Evolutionary conservation across 1,284 basidiomycete genomes (phyloP).

Genomic region (Pseudozyma sp.): DNA sequence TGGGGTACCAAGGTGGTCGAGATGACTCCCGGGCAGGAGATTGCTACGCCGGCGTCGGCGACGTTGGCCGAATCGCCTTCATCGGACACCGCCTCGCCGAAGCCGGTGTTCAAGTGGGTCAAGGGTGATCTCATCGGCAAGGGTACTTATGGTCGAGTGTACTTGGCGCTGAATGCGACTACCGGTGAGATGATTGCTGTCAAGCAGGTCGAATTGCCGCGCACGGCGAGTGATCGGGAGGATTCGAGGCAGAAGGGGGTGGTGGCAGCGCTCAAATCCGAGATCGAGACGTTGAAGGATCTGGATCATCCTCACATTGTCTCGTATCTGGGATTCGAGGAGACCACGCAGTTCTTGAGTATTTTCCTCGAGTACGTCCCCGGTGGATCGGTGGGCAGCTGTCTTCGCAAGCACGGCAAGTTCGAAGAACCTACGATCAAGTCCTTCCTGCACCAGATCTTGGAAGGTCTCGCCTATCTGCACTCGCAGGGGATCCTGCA

Average conservation of each 20-base stretch:
- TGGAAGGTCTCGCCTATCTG: constrained; percentile 90
- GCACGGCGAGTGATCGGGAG: constrained; percentile 86
- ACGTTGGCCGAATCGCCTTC: constrained; percentile 63
- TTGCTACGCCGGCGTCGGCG: constrained; percentile 56
- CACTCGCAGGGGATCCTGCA: constrained; percentile 92
- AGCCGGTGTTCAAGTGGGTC: constrained; percentile 92
- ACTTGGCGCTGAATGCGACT: constrained; percentile 95
- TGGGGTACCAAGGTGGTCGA: constrained; percentile 96
- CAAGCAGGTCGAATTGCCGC: constrained; percentile 96
- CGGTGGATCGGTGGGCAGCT: constrained; percentile 93
- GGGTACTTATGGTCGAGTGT: constrained; percentile 95
- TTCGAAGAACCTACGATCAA: constrained; percentile 92
- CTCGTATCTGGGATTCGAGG: constrained; percentile 90
- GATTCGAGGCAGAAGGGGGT: constrained; percentile 86
- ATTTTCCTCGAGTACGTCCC: constrained; percentile 88
- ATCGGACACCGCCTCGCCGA: constrained; percentile 47
- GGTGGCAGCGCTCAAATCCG: constrained; percentile 90
- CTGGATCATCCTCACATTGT: constrained; percentile 98
- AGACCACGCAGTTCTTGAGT: constrained; percentile 87
- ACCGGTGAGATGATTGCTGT: constrained; percentile 99
- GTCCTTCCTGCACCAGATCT: constrained; percentile 91
- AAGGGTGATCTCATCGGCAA: constrained; percentile 96
- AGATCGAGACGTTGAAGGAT: constrained; percentile 92
- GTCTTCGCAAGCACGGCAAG: constrained; percentile 89
- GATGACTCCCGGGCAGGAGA: constrained; percentile 78